Percentiles rank a stretch among this genome's conserved stretches.
Evolutionary conservation across 1,284 basidiomycete species (phyloP).

Genomic region (Naganishia sp.): DNA sequence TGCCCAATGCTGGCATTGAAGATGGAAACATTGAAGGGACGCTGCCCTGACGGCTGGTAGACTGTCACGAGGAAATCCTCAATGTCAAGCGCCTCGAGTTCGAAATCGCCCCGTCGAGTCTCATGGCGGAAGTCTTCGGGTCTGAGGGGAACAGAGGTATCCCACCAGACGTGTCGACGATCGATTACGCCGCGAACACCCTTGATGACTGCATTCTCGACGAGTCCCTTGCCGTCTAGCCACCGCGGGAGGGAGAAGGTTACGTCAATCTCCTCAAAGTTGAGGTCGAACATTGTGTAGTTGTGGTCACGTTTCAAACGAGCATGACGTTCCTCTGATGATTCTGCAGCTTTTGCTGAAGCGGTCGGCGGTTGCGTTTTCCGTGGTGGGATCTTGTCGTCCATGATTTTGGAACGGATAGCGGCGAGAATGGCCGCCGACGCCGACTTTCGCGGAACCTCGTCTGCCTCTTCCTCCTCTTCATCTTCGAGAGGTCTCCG

Average conservation of each 20-base stretch:
- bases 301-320: conserved; percentile 55
- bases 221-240: conserved; percentile 92
- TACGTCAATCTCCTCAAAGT: conserved; percentile 92
- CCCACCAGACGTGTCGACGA: conserved; percentile 84
- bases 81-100: conserved; percentile 82
- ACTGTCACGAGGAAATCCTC: conserved; percentile 94
- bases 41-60: conserved; percentile 88
- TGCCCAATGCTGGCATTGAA: conserved; percentile 87
- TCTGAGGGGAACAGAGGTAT: conserved; percentile 72
- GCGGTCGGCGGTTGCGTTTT: conserved; percentile 38
- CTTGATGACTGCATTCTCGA: conserved; percentile 86
- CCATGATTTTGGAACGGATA: conserved; percentile 16
- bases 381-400: neutral
- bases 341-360: conserved; percentile 54
- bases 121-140: conserved; percentile 78
- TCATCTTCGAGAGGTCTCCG: conserved; percentile 62
- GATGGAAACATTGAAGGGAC: conserved; percentile 92
- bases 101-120: conserved; percentile 79
- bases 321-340: conserved; percentile 34
- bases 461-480: conserved; percentile 31
- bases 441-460: conserved; percentile 1
- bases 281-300: conserved; percentile 86
- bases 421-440: conserved; percentile 12
- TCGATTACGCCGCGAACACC: conserved; percentile 94
- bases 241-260: conserved; percentile 89